Percentiles rank a stretch among this genome's conserved stretches.
phyloP scores from a whole-genome alignment of 495 filamentous ascomycete genomes.

The Podospora didyma region DNA sequence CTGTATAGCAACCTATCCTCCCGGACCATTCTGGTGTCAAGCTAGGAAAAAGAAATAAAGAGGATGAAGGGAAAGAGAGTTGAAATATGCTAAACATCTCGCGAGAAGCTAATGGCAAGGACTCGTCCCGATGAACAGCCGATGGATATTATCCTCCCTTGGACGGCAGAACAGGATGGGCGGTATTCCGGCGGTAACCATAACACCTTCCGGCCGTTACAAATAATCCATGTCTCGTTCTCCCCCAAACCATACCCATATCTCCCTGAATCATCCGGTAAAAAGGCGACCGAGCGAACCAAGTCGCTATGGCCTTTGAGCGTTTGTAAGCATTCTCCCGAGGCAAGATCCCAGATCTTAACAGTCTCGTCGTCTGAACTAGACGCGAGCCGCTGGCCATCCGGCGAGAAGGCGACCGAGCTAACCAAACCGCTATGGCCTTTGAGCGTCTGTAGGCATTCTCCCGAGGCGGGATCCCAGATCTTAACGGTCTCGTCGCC shows the following conservation, averaged over 20 bases:
- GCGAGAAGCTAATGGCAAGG: conserved; percentile 9
- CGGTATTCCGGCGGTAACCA: conserved; percentile 27
- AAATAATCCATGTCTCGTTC: conserved; percentile 19
- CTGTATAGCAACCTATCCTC: conserved; percentile 9
- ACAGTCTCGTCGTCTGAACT: conserved; percentile 76
- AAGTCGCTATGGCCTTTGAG: not conserved
- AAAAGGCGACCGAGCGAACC: not conserved
- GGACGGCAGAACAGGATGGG: conserved; percentile 11
- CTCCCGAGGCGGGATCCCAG: conserved; percentile 83
- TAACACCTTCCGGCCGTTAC: conserved; percentile 16
- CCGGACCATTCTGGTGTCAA: conserved; percentile 11
- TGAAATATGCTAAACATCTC: conserved; percentile 3
- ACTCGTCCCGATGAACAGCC: conserved; percentile 16
- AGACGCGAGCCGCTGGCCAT: conserved; percentile 67
- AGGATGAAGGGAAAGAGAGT: not conserved
- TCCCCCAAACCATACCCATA: conserved; percentile 8
- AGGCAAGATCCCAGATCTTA: conserved; percentile 12
- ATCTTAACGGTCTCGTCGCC: conserved; percentile 85
- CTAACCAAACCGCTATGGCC: conserved; percentile 49
- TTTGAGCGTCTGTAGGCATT: conserved; percentile 76
- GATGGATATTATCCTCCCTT: conserved; percentile 10
- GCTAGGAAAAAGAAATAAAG: conserved; percentile 8
- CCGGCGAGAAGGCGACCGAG: conserved; percentile 12
- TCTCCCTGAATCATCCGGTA: not conserved
- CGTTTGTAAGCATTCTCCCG: not conserved